Conservation (phyloP, 2,329 filamentous ascomycete species). For the Colletotrichum nymphaeae region DNA sequence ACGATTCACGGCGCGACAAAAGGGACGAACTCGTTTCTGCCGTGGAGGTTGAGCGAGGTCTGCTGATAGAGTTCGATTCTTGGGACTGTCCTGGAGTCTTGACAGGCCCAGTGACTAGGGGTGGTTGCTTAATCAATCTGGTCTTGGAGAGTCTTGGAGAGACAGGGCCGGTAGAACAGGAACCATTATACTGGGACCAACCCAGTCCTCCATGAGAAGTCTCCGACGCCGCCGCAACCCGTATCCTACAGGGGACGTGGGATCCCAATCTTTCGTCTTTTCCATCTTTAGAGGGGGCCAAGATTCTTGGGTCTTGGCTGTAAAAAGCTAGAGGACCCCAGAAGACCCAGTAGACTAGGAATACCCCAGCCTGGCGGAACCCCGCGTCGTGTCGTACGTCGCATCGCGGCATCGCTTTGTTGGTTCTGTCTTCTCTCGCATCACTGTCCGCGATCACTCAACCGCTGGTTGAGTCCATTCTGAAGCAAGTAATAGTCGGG, state of each 20-base stretch:
- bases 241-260: background rate
- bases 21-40: slow-evolving; percentile 23
- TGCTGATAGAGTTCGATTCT: background rate
- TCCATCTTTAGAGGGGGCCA: slow-evolving; percentile 20
- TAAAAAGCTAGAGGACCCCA: slow-evolving; percentile 4
- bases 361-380: slow-evolving; percentile 13
- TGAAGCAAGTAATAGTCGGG: background rate
- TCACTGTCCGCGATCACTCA: too few relatives aligned
- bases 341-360: background rate
- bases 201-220: background rate
- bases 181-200: slow-evolving; percentile 27
- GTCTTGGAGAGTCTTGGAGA: background rate
- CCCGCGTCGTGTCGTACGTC: slow-evolving; percentile 9
- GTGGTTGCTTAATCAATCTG: background rate
- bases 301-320: slow-evolving; percentile 32
- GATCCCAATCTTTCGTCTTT: background rate
- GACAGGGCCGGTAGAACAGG: slow-evolving; percentile 1
- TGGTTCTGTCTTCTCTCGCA: background rate
- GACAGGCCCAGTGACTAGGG: background rate
- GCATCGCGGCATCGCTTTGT: background rate
- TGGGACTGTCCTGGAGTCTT: background rate
- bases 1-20: slow-evolving; percentile 14
- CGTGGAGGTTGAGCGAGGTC: background rate
- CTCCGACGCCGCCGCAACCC: background rate
- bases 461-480: background rate